Conservation (phyloP, 768 basidiomycete species). For the Pleurotus giganteus region DNA sequence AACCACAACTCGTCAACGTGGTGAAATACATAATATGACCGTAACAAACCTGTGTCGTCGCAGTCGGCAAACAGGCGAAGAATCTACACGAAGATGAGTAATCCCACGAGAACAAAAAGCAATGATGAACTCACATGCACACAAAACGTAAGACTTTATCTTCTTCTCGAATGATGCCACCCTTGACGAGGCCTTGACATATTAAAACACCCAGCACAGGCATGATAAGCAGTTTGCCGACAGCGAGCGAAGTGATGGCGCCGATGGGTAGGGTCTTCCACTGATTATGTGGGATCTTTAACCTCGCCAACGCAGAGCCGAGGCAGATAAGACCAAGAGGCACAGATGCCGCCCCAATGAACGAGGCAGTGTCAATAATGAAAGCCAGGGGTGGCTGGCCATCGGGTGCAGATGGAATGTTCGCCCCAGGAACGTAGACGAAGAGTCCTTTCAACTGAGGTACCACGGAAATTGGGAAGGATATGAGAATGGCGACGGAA, state of each 20-base stretch:
- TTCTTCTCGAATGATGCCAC: slow-evolving; percentile 32
- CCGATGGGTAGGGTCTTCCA: slow-evolving; percentile 36
- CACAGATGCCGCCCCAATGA: slow-evolving; percentile 62
- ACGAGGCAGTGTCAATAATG: slow-evolving; percentile 51
- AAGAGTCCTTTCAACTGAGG: slow-evolving; percentile 62
- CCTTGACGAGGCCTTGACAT: slow-evolving; percentile 33
- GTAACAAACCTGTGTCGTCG: slow-evolving; percentile 52
- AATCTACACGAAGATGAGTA: slow-evolving; percentile 34
- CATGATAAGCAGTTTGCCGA: slow-evolving; percentile 40
- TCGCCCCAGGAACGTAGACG: slow-evolving; percentile 38
- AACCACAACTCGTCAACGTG: neutral
- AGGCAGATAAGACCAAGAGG: slow-evolving; percentile 62
- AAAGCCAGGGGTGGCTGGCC: slow-evolving; percentile 67
- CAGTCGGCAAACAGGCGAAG: slow-evolving; percentile 58
- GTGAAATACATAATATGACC: neutral
- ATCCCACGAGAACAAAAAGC: neutral
- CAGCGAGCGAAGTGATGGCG: slow-evolving; percentile 39
- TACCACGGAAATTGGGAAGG: slow-evolving; percentile 56
- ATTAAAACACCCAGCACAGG: slow-evolving; percentile 51
- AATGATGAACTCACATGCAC: slow-evolving; percentile 44
- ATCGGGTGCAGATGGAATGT: slow-evolving; percentile 56
- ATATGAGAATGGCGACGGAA: slow-evolving; percentile 50
- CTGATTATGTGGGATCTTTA: slow-evolving; percentile 36
- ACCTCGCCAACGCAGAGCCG: slow-evolving; percentile 54
- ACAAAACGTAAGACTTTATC: slow-evolving; percentile 51